These are phyloP conservation scores for Erodium trifolium DNA, from an alignment of 441 rosid species.

Conservation along the genomic window DNA sequence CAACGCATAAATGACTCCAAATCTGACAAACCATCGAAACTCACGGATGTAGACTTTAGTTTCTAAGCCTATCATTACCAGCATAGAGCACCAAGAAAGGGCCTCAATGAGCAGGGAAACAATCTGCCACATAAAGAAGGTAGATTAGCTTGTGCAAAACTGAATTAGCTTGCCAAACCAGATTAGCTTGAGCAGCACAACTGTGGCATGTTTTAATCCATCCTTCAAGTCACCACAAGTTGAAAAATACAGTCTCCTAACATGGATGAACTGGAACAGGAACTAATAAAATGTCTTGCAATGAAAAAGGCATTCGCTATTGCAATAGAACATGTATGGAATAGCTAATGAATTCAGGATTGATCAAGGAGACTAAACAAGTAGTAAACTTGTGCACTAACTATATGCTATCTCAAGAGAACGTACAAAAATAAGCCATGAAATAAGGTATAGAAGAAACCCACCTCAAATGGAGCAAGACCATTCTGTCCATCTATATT, in stretches of 20 bases:
- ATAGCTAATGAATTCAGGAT: not conserved
- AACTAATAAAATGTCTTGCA: not conserved
- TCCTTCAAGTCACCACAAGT: not conserved
- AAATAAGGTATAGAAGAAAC: slow-evolving; percentile 9
- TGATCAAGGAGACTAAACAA: not conserved
- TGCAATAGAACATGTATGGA: not conserved
- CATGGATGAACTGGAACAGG: not conserved
- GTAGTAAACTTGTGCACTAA: not conserved
- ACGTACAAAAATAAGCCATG: slow-evolving; percentile 1
- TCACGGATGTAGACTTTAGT: slow-evolving; percentile 71
- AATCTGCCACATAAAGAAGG: slow-evolving; percentile 33
- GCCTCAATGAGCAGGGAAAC: slow-evolving; percentile 66
- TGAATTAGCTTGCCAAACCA: not conserved
- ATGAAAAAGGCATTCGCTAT: not conserved
- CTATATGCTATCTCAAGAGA: not conserved
- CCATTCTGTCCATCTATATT: slow-evolving; percentile 62
- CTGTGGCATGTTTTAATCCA: not conserved
- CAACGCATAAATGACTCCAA: slow-evolving; percentile 66
- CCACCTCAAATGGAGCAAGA: slow-evolving; percentile 86
- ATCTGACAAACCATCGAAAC: slow-evolving; percentile 90
- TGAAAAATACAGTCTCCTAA: not conserved
- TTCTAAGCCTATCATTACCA: slow-evolving; percentile 67
- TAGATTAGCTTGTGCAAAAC: too few species aligned
- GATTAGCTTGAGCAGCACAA: not conserved
- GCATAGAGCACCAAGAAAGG: slow-evolving; percentile 71